Base-by-base conservation (phyloP, 208 protist genomes). In the Leishmania amazonensis region DNA sequence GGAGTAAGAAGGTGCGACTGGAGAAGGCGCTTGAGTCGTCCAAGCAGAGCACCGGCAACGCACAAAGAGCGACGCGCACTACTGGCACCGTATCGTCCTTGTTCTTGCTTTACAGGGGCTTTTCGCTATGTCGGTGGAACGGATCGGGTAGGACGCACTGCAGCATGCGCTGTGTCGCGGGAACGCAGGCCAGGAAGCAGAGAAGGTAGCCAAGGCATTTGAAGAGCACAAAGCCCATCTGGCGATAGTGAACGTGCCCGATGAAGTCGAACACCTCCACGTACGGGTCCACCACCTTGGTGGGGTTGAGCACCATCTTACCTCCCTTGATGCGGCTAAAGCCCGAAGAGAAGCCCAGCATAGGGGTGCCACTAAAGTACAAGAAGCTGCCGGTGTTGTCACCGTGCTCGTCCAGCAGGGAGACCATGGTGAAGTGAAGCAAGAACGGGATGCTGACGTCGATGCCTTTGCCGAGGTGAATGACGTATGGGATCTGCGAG, bases 341-440 rank as follows among this genome's bases (percentile, higher is more conserved):
- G 35, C 94, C 91, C 4, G 81, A 88, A 19, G 90, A 93, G 80
- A 97, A 94, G 28, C 94, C 94, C 11, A 94, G 78, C 80, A 93
- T 81, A n/a, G 94, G 94, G 35, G 94, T 97, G 45, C 94, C 94
- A 79, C 91, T 95, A 47, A 95, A 93, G 87, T 97, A 97, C 45
- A 97, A 81, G 75, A 90, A 95, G 81, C 91, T 90, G 67, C 94
- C 94, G 15, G 94, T 95, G 74, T 85, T 88, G 81, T 95, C 85
- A 47, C 91, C 94, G 80, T 90, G 86, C 86, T 97, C 94, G 85
- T 97, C 94, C 24, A 97, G 87, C 35, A 97, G 78, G 19, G 90
- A 90, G 28, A 94, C 87, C 94, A 97, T 94, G 35, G 92, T 93
- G 76, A 97, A 93, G 85, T 97, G 91, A n/a, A 93, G 79, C 62